phyloP scores from a whole-genome alignment of 148 eudicot genomes.

The Polygonum aviculare region DNA sequence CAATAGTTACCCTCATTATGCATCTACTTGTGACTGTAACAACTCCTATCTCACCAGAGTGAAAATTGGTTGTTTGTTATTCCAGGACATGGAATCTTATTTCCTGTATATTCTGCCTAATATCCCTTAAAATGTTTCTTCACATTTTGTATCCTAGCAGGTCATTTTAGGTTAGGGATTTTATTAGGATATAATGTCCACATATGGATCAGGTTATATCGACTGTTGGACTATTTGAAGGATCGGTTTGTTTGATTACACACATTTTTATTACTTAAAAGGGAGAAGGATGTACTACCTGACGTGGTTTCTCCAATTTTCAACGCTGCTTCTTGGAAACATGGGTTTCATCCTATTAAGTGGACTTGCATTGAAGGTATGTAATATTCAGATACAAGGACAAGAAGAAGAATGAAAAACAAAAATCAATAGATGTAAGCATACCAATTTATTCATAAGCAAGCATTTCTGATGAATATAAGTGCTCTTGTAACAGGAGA shows the following conservation, averaged over 20 bases:
- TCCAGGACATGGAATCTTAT: too few relatives aligned
- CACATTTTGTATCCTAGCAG: too few relatives aligned
- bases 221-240: background rate
- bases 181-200: background rate
- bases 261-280: conserved; percentile 9
- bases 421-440: background rate
- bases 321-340: conserved; percentile 32
- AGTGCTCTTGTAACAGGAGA: conserved; percentile 32
- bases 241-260: background rate
- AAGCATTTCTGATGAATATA: background rate
- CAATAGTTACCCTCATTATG: too few relatives aligned
- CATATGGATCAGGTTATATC: background rate
- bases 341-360: conserved; percentile 64
- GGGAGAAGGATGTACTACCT: conserved; percentile 39
- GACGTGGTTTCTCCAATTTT: conserved; percentile 43
- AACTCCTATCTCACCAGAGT: too few relatives aligned
- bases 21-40: too few relatives aligned
- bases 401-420: background rate
- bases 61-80: too few relatives aligned
- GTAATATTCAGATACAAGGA: conserved; percentile 12
- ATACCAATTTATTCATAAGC: background rate
- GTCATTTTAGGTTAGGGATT: background rate
- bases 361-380: conserved; percentile 59
- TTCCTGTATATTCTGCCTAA: too few relatives aligned
- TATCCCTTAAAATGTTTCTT: too few relatives aligned